phyloP scores from a whole-genome alignment of 495 filamentous ascomycete genomes.

The Penicillium salamii region DNA sequence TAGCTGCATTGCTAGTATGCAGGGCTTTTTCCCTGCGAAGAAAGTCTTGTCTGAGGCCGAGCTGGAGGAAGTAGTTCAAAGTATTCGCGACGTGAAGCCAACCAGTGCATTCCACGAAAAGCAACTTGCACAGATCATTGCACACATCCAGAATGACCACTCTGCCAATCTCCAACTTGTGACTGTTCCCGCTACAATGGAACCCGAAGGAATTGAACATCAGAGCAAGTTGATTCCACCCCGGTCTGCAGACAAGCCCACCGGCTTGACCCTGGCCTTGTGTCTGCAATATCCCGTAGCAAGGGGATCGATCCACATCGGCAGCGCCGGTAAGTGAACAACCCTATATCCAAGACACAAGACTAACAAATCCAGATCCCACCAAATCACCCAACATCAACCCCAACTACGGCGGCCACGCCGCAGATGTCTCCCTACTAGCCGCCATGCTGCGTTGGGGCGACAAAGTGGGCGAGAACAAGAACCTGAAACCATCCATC shows the following conservation, averaged over 20 bases:
- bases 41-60: constrained; percentile 20
- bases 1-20: constrained; percentile 11
- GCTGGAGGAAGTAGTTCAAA: constrained; percentile 16
- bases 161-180: constrained; percentile 28
- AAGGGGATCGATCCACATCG: constrained; percentile 56
- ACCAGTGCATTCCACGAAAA: constrained; percentile 21
- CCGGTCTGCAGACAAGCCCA: constrained; percentile 7
- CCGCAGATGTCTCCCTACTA: constrained; percentile 38
- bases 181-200: constrained; percentile 14
- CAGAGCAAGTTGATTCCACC: constrained; percentile 15
- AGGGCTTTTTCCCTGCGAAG: constrained; percentile 26
- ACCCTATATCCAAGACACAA: not conserved
- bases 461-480: constrained; percentile 19
- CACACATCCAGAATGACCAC: constrained; percentile 18
- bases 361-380: constrained; percentile 14
- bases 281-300: constrained; percentile 41
- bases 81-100: constrained; percentile 18
- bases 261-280: constrained; percentile 15
- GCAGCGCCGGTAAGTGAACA: constrained; percentile 22
- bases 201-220: constrained; percentile 16
- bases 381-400: constrained; percentile 18
- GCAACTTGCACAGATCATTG: constrained; percentile 23
- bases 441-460: constrained; percentile 24
- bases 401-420: constrained; percentile 31
- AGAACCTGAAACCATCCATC: constrained; percentile 18